These are phyloP conservation scores for Aquanectria penicillioides DNA, from an alignment of 2,329 filamentous ascomycete genomes.

Conservation along the genomic window DNA sequence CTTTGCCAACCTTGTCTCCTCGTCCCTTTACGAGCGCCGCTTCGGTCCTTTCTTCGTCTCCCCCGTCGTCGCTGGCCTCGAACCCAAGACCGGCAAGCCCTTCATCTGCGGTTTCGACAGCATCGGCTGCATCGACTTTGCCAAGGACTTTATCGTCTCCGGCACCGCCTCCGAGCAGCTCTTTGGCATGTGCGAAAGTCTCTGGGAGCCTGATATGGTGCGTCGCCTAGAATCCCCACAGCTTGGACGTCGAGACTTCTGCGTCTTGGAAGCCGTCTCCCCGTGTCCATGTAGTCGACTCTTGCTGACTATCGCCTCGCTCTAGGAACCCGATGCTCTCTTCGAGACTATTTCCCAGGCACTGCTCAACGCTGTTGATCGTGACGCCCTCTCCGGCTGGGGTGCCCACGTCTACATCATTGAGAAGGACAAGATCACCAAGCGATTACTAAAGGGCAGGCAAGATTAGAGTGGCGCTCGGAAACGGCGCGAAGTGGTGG, in stretches of 20 bases:
- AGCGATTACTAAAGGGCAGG: constrained; percentile 96
- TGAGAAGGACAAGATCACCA: constrained; percentile 99
- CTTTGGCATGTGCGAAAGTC: constrained; percentile 97
- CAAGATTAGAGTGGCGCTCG: constrained; percentile 74
- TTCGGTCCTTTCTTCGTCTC: constrained; percentile 98
- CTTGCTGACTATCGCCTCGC: constrained; percentile 30
- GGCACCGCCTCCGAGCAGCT: constrained; percentile 97
- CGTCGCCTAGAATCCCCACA: constrained; percentile 45
- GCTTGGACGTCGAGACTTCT: background rate
- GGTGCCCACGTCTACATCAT: constrained; percentile 99
- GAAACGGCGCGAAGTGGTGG: constrained; percentile 23
- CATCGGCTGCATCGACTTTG: constrained; percentile 99
- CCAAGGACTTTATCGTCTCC: constrained; percentile 98
- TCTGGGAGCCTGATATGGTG: constrained; percentile 98
- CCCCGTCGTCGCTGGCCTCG: constrained; percentile 93
- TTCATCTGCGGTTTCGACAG: constrained; percentile 99
- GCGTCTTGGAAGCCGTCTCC: too few relatives aligned
- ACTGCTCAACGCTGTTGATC: constrained; percentile 92
- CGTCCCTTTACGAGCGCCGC: constrained; percentile 90
- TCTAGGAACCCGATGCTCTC: constrained; percentile 83
- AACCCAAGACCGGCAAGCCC: constrained; percentile 91
- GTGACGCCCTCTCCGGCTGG: constrained; percentile 97
- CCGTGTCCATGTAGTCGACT: too few relatives aligned
- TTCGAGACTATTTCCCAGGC: constrained; percentile 99
- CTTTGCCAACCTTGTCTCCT: constrained; percentile 94